Percentiles rank a stretch among this genome's conserved stretches.
phyloP scores from a whole-genome alignment of 768 basidiomycete species.

The Auricularia sp. region DNA sequence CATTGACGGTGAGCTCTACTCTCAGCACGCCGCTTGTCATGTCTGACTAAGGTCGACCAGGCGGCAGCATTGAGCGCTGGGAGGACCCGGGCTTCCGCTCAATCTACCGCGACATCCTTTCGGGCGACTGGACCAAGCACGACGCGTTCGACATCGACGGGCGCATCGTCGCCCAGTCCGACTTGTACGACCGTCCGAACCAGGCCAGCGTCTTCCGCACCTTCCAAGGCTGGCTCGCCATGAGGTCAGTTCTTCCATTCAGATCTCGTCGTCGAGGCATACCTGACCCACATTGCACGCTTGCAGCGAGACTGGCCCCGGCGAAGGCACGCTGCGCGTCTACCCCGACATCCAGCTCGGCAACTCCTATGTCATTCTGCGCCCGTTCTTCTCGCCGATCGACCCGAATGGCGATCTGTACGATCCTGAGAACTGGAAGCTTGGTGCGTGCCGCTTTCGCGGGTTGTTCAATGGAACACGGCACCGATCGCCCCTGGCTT shows the following conservation, averaged over 20 bases:
- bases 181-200: slow-evolving; percentile 42
- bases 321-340: slow-evolving; percentile 58
- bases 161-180: slow-evolving; percentile 50
- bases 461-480: neutral
- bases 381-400: slow-evolving; percentile 62
- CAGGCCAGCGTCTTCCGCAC: slow-evolving; percentile 26
- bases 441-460: slow-evolving; percentile 25
- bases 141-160: slow-evolving; percentile 57
- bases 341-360: slow-evolving; percentile 58
- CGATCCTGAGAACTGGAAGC: slow-evolving; percentile 45
- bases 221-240: slow-evolving; percentile 71
- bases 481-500: neutral
- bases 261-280: neutral
- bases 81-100: slow-evolving; percentile 47
- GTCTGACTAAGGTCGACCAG: slow-evolving; percentile 32
- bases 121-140: slow-evolving; percentile 52
- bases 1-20: slow-evolving; percentile 29
- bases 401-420: slow-evolving; percentile 32
- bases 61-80: slow-evolving; percentile 69
- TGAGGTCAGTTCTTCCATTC: slow-evolving; percentile 44
- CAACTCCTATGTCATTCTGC: slow-evolving; percentile 62
- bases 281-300: neutral
- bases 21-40: neutral
- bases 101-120: slow-evolving; percentile 44
- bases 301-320: slow-evolving; percentile 55